These are phyloP conservation scores for Pochonia chlamydosporia DNA, from an alignment of 2,329 filamentous ascomycete genomes.

Conservation along the genomic window DNA sequence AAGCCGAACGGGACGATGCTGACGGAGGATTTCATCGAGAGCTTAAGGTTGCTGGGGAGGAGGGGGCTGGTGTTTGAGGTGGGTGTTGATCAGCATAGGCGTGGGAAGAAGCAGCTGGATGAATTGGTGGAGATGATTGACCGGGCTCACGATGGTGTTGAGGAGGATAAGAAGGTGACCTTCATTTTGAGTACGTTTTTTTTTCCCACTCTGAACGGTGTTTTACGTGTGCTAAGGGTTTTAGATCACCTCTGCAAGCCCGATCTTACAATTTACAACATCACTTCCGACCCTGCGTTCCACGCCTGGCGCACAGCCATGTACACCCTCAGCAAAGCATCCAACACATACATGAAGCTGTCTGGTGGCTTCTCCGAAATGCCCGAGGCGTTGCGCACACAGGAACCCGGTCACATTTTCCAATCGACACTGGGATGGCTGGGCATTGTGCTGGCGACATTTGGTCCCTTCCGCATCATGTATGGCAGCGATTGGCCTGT, in stretches of 20 bases:
- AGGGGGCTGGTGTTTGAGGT: constrained; percentile 71
- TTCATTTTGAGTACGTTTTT: constrained; percentile 64
- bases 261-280: constrained; percentile 59
- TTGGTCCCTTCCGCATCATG: constrained; percentile 70
- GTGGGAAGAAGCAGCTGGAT: constrained; percentile 67
- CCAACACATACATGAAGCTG: constrained; percentile 81
- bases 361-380: constrained; percentile 82
- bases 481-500: constrained; percentile 95
- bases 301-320: constrained; percentile 65
- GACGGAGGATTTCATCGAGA: constrained; percentile 56
- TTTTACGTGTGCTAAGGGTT: background rate
- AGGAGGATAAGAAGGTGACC: constrained; percentile 52
- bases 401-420: constrained; percentile 51
- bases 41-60: constrained; percentile 58
- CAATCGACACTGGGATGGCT: constrained; percentile 64
- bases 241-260: constrained; percentile 88
- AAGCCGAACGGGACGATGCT: constrained; percentile 63
- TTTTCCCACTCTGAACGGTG: background rate
- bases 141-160: constrained; percentile 56
- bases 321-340: constrained; percentile 57
- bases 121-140: constrained; percentile 67
- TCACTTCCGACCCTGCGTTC: constrained; percentile 51
- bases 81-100: constrained; percentile 73
- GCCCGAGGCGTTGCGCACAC: constrained; percentile 43
- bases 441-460: constrained; percentile 63